Evolutionary conservation across 163 green algal genomes (phyloP).

Genomic region (Scenedesmus sp.): DNA sequence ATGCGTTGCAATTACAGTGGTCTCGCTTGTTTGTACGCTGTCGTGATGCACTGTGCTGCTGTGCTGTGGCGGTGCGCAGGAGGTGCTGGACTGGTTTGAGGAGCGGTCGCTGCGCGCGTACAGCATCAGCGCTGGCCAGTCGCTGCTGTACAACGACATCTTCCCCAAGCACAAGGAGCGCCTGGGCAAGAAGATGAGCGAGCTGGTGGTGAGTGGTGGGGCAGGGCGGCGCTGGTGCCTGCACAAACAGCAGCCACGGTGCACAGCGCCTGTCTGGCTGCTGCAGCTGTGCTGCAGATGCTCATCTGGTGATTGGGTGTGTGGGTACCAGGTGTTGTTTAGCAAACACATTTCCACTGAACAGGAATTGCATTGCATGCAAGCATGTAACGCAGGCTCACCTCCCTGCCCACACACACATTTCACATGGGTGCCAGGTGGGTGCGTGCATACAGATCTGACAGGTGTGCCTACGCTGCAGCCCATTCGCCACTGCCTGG

Average conservation of each 20-base stretch:
- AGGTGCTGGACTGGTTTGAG: slow-evolving; percentile 88
- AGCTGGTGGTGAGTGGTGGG: slow-evolving; percentile 39
- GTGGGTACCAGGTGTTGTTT: no score
- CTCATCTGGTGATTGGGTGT: no score
- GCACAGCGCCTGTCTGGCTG: background rate
- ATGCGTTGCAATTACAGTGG: no score
- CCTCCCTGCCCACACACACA: no score
- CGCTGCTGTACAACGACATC: slow-evolving; percentile 98
- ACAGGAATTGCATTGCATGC: no score
- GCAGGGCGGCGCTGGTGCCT: background rate
- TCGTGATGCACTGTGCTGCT: background rate
- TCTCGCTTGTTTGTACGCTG: no score
- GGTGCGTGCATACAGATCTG: no score
- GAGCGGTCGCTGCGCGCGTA: slow-evolving; percentile 83
- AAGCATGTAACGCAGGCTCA: no score
- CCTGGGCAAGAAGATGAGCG: slow-evolving; percentile 81
- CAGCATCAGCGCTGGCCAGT: slow-evolving; percentile 93
- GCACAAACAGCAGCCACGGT: background rate
- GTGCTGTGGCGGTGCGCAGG: slow-evolving; percentile 16
- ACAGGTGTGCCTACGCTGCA: no score
- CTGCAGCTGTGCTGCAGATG: background rate
- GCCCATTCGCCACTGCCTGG: background rate
- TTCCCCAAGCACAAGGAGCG: slow-evolving; percentile 98
- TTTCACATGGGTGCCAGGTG: no score
- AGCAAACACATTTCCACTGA: no score